Evolutionary conservation across 139 green algal genomes (phyloP).

Genomic region (Picochlorum costavermella): DNA sequence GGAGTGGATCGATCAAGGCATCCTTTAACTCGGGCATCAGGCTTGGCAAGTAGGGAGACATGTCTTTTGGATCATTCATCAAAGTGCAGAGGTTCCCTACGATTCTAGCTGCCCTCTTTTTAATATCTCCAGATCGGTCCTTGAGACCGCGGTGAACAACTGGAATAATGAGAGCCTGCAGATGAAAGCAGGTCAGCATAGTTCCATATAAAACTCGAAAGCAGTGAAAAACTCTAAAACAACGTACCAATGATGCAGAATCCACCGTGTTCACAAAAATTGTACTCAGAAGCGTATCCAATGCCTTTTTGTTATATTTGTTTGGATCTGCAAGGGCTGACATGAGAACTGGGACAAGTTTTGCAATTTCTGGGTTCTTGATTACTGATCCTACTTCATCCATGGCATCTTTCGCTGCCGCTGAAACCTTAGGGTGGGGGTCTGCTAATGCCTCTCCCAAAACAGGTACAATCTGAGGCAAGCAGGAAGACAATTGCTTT

Average conservation of each 20-base stretch:
- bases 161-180: slow-evolving; percentile 80
- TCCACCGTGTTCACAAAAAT: slow-evolving; percentile 95
- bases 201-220: not conserved
- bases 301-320: slow-evolving; percentile 49
- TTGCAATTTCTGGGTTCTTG: slow-evolving; percentile 83
- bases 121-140: slow-evolving; percentile 82
- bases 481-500: slow-evolving; percentile 82
- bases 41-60: slow-evolving; percentile 83
- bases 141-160: slow-evolving; percentile 82
- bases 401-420: slow-evolving; percentile 68
- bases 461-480: slow-evolving; percentile 87
- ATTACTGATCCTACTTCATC: slow-evolving; percentile 87
- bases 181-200: slow-evolving; percentile 2
- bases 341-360: slow-evolving; percentile 75
- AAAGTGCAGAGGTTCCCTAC: slow-evolving; percentile 89
- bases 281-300: slow-evolving; percentile 75
- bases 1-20: slow-evolving; percentile 84
- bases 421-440: slow-evolving; percentile 86
- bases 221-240: not conserved
- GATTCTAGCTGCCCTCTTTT: slow-evolving; percentile 88
- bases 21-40: slow-evolving; percentile 85
- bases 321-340: slow-evolving; percentile 79
- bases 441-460: slow-evolving; percentile 70
- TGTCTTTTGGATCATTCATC: slow-evolving; percentile 89
- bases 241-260: slow-evolving; percentile 57